A percentile compares a stretch with the other conserved stretches of the same genome.
Evolutionary conservation across 2,329 filamentous ascomycete species (phyloP).

Genomic region (Talaromyces islandicus): DNA sequence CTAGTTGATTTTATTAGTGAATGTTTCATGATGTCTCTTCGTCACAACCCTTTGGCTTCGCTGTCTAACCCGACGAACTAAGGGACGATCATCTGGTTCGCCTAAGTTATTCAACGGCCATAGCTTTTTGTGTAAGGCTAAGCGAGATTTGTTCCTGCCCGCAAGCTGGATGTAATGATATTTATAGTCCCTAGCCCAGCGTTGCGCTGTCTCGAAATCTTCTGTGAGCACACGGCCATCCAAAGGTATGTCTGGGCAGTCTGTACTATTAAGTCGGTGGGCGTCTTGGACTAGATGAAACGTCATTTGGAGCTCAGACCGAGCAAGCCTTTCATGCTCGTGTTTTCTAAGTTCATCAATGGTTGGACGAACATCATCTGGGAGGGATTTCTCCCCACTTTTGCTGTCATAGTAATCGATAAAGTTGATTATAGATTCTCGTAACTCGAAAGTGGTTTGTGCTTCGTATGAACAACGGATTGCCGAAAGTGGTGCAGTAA

Average conservation of each 20-base stretch:
- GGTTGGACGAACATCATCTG: neutral
- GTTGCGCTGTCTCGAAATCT: slow-evolving; percentile 2
- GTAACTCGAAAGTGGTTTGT: neutral
- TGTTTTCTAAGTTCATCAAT: neutral
- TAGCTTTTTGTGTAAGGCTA: neutral
- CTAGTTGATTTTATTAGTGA: neutral
- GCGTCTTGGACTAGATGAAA: slow-evolving; percentile 5
- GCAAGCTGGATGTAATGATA: slow-evolving; percentile 2
- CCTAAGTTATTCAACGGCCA: slow-evolving; percentile 2
- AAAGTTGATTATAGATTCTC: slow-evolving; percentile 1
- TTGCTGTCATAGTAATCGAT: neutral
- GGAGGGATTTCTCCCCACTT: neutral
- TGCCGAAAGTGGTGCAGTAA: neutral
- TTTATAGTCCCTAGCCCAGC: neutral
- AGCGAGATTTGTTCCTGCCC: neutral
- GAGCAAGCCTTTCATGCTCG: slow-evolving; percentile 3
- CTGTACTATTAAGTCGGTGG: neutral
- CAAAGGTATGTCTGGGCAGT: neutral
- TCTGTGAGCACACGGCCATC: slow-evolving; percentile 4
- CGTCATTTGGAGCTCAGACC: slow-evolving; percentile 4
- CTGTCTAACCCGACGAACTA: neutral
- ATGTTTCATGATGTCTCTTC: neutral
- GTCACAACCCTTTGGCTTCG: neutral
- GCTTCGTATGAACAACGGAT: neutral
- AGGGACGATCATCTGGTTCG: neutral